A percentile compares a stretch with the other conserved stretches of the same genome.
Evolutionary conservation across 2,329 filamentous ascomycete genomes (phyloP).

Genomic region (Venturia oleaginea): DNA sequence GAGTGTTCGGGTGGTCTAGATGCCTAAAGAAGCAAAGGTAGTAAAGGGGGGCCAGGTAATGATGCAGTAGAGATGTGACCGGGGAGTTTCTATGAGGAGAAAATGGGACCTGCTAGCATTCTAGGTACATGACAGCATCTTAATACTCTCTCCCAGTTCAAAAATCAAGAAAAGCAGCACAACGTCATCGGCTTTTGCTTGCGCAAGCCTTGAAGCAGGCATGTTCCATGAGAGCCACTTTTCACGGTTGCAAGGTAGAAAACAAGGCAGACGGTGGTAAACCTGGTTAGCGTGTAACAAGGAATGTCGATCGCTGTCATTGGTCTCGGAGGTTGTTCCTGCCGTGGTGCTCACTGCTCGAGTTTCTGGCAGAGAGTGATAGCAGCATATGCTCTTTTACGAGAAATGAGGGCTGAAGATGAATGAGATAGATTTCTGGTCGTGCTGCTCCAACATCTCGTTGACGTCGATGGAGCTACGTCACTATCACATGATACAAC

Average conservation of each 20-base stretch:
- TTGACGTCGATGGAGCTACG: too few species aligned
- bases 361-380: not conserved
- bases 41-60: too few species aligned
- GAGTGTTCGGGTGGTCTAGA: not conserved
- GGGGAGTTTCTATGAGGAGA: not conserved
- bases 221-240: not conserved
- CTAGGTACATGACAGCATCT: not conserved
- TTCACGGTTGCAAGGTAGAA: not conserved
- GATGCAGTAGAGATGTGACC: too few species aligned
- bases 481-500: too few species aligned
- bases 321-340: not conserved
- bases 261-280: not conserved
- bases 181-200: not conserved
- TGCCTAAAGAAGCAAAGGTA: too few species aligned
- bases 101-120: not conserved
- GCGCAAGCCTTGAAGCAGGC: not conserved
- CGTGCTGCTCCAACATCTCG: too few species aligned
- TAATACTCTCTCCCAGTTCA: not conserved
- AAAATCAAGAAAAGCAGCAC: not conserved
- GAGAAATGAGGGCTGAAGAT: not conserved
- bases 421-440: not conserved
- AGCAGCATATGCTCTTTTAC: not conserved
- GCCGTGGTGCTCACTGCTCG: too few species aligned
- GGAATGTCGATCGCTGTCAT: not conserved
- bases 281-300: slow-evolving; percentile 4